Evolutionary conservation across 2,329 filamentous ascomycete species (phyloP).

Genomic region (Aspergillus clavatus): DNA sequence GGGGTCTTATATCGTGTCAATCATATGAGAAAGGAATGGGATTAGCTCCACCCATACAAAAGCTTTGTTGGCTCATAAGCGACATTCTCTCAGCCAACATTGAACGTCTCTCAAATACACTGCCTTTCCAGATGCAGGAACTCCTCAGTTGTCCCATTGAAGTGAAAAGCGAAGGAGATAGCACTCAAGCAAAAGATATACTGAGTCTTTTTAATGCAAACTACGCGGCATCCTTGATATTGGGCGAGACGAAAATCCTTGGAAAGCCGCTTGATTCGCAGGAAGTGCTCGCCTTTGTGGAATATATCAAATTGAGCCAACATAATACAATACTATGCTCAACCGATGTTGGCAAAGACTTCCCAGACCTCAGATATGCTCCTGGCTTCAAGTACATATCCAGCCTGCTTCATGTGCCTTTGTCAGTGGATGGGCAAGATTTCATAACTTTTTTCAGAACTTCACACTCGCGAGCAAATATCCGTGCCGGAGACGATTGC

Average conservation of each 20-base stretch:
- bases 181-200: slow-evolving; percentile 81
- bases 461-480: slow-evolving; percentile 73
- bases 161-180: slow-evolving; percentile 78
- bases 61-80: slow-evolving; percentile 84
- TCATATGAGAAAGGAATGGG: slow-evolving; percentile 82
- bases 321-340: slow-evolving; percentile 72
- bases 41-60: slow-evolving; percentile 85
- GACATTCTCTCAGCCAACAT: slow-evolving; percentile 84
- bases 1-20: slow-evolving; percentile 85
- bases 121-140: slow-evolving; percentile 76
- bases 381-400: slow-evolving; percentile 76
- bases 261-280: slow-evolving; percentile 71
- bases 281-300: slow-evolving; percentile 76
- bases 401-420: slow-evolving; percentile 73
- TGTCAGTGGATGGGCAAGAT: slow-evolving; percentile 69
- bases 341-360: slow-evolving; percentile 69
- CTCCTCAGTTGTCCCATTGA: slow-evolving; percentile 85
- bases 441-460: slow-evolving; percentile 88
- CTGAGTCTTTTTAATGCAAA: slow-evolving; percentile 81
- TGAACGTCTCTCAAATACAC: slow-evolving; percentile 80
- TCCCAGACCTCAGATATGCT: slow-evolving; percentile 72
- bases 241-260: slow-evolving; percentile 82
- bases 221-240: slow-evolving; percentile 77
- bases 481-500: slow-evolving; percentile 65
- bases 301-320: slow-evolving; percentile 73